Percentiles rank a stretch among this genome's conserved stretches.
These are phyloP conservation scores for Plasmodium cynomolgi DNA, from an alignment of 169 alveolate genomes.

Conservation along the genomic window DNA sequence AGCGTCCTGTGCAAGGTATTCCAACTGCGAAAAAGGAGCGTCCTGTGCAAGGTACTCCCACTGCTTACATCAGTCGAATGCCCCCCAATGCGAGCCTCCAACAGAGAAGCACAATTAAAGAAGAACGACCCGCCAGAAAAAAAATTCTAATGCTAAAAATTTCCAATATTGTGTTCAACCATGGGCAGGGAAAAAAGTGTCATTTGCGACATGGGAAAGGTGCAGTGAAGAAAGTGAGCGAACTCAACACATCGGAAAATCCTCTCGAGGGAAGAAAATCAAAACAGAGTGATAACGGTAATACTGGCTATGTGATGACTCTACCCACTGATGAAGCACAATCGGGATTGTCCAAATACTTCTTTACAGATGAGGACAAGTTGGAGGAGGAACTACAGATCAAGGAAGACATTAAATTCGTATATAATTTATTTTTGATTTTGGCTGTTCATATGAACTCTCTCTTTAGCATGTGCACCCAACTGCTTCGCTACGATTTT, in stretches of 20 bases:
- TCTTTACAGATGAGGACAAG: background rate
- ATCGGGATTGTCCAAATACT: background rate
- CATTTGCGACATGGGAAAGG: background rate
- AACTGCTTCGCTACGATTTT: slow-evolving; percentile 19
- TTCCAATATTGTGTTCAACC: slow-evolving; percentile 13
- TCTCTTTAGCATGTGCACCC: slow-evolving; percentile 38
- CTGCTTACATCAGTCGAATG: background rate
- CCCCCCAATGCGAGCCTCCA: background rate
- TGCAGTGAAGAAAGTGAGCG: background rate
- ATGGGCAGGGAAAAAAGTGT: background rate
- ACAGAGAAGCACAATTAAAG: background rate
- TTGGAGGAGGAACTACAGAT: background rate
- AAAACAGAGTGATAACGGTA: background rate
- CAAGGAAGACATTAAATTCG: background rate
- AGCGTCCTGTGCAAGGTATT: background rate
- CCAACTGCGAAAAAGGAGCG: too few relatives aligned
- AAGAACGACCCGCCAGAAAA: background rate
- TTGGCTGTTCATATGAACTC: slow-evolving; percentile 35
- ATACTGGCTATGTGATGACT: background rate
- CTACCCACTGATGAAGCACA: background rate
- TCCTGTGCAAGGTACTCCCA: too few relatives aligned
- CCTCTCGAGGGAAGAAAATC: background rate
- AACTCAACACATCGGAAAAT: background rate
- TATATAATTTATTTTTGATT: slow-evolving; percentile 14
- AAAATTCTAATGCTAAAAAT: slow-evolving; percentile 22